Percentiles rank a stretch among this genome's conserved stretches.
These are phyloP conservation scores for Termitomyces eurrhizus DNA, from an alignment of 768 basidiomycete species.

Conservation along the genomic window DNA sequence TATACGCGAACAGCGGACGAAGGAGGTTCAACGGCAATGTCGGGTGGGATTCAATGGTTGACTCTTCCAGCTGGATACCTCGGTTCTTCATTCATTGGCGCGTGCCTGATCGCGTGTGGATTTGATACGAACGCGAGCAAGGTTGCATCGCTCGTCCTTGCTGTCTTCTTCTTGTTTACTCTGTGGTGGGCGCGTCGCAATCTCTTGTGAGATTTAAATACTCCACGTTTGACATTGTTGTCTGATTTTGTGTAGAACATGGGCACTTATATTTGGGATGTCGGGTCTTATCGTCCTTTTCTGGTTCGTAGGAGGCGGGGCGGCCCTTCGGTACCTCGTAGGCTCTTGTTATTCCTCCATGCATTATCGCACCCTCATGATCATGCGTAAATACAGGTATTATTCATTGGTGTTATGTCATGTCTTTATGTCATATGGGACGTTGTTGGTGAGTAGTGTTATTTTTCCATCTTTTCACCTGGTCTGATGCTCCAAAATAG, in stretches of 20 bases:
- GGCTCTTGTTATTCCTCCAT: conserved; percentile 15
- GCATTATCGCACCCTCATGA: background rate
- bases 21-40: conserved; percentile 84
- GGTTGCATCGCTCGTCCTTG: conserved; percentile 73
- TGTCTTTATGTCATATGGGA: conserved; percentile 89
- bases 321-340: conserved; percentile 76
- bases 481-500: conserved; percentile 29
- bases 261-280: conserved; percentile 77
- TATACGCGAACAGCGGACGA: conserved; percentile 60
- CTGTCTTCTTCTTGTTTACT: conserved; percentile 82
- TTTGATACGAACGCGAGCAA: conserved; percentile 90
- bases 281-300: conserved; percentile 73
- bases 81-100: conserved; percentile 84
- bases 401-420: conserved; percentile 86
- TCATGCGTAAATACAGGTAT: conserved; percentile 32
- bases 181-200: conserved; percentile 85
- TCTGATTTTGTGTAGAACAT: conserved; percentile 46
- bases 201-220: conserved; percentile 49
- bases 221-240: background rate
- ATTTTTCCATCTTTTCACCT: background rate
- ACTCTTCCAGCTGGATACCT: conserved; percentile 83
- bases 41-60: conserved; percentile 77
- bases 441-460: conserved; percentile 56
- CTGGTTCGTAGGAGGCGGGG: conserved; percentile 76
- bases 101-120: conserved; percentile 80